These are phyloP conservation scores for Dispira simplex DNA, from an alignment of 192 early-diverging fungal species.

Conservation along the genomic window DNA sequence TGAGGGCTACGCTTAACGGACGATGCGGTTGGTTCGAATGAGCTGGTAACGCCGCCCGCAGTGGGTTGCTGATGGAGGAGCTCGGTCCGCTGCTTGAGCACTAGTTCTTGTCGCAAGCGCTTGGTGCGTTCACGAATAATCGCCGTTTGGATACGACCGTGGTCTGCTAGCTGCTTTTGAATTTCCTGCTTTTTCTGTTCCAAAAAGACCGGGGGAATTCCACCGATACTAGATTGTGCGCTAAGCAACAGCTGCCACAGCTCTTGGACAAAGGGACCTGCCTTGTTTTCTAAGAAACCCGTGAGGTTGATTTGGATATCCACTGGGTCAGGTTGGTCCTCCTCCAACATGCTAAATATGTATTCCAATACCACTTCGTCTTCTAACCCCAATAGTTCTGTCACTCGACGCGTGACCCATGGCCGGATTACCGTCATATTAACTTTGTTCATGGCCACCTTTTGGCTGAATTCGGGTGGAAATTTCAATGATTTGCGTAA, in stretches of 20 bases:
- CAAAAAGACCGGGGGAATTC: conserved; percentile 75
- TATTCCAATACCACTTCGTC: conserved; percentile 89
- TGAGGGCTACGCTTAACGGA: no score
- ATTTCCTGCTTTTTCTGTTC: conserved; percentile 72
- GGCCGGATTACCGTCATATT: conserved; percentile 73
- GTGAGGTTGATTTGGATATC: conserved; percentile 90
- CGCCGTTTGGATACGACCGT: no score
- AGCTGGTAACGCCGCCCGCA: no score
- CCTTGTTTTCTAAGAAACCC: conserved; percentile 78
- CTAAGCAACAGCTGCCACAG: conserved; percentile 85
- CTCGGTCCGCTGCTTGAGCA: no score
- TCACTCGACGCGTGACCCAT: conserved; percentile 68
- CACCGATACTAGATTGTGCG: conserved; percentile 64
- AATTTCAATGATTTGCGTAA: conserved; percentile 64
- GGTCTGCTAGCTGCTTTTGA: no score
- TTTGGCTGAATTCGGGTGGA: conserved; percentile 55
- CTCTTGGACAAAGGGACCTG: conserved; percentile 64
- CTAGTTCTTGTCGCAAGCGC: no score
- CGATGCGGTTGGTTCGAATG: no score
- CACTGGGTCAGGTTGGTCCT: conserved; percentile 65
- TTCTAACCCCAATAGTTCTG: conserved; percentile 70
- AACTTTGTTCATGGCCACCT: conserved; percentile 82
- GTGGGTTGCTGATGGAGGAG: no score
- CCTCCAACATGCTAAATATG: conserved; percentile 69
- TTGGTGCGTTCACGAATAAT: no score